Percentiles rank a stretch among this genome's conserved stretches.
Evolutionary conservation across 2,329 filamentous ascomycete species (phyloP).

Genomic region (Colletotrichum melonis): DNA sequence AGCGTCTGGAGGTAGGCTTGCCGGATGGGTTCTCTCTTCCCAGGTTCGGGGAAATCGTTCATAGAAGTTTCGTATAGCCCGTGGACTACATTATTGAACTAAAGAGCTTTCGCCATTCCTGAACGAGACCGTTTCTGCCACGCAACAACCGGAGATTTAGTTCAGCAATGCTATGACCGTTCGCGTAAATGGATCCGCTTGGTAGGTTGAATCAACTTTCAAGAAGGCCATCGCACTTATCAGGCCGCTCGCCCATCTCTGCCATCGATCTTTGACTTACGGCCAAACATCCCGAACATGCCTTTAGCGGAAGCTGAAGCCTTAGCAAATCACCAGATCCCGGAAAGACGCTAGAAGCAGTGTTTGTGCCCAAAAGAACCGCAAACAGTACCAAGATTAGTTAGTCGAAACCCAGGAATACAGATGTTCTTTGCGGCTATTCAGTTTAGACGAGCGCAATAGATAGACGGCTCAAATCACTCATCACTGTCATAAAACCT

Average conservation of each 20-base stretch:
- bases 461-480: too few species aligned
- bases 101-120: slow-evolving; percentile 46
- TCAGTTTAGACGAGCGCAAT: too few species aligned
- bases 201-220: slow-evolving; percentile 69
- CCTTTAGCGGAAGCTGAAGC: slow-evolving; percentile 47
- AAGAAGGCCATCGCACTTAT: slow-evolving; percentile 52
- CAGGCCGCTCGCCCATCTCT: slow-evolving; percentile 48
- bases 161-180: slow-evolving; percentile 39
- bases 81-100: slow-evolving; percentile 61
- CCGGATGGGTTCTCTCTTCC: slow-evolving; percentile 53
- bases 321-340: slow-evolving; percentile 37
- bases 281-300: slow-evolving; percentile 59
- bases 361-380: not conserved
- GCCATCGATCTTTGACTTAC: slow-evolving; percentile 31
- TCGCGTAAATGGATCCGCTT: slow-evolving; percentile 40
- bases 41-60: slow-evolving; percentile 49
- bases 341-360: not conserved
- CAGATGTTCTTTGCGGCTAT: too few species aligned
- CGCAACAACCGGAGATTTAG: slow-evolving; percentile 44
- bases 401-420: not conserved
- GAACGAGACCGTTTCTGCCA: slow-evolving; percentile 43
- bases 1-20: slow-evolving; percentile 63
- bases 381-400: not conserved
- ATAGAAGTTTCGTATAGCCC: slow-evolving; percentile 54
- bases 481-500: too few species aligned